Base-by-base conservation (phyloP, 345 rosid species). In the Rhizophora apiculata region DNA sequence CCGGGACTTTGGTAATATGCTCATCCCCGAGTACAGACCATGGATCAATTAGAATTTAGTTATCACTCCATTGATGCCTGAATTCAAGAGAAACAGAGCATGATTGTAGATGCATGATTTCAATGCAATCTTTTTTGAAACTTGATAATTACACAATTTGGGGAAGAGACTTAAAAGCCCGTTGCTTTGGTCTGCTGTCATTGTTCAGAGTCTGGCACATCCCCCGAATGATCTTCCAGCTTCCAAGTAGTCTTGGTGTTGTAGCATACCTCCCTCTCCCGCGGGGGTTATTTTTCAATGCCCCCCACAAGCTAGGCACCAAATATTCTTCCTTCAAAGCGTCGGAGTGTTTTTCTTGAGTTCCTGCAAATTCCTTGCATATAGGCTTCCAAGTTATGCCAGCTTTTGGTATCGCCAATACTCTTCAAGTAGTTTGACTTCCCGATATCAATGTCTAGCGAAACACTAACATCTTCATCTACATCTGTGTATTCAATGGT, bases 231-330 rank as follows among this genome's bases (percentile, higher is more conserved):
- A 10, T 0, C 48, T 39, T 39, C 62, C 16, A 86, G 79, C 70
- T 61, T 60, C 93, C 96, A 87, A 4, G 76, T 52, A n/a, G 22
- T 89, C 85, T 9, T 68, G 64, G 73, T 20, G 39, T 72, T 89
- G 88, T 74, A 84, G 62, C 90, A 87, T 86, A 54, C 88, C 88
- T 54, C 32, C 34, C 34, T 5, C 34, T 6, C 34, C 34, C 7
- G 34, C 6, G 34, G 34, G 6, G 34, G 7, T 63, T 86, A 65
- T 86, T 80, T 63, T 69, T 32, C 68, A 62, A 65, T 53, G 55
- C 73, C 85, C 86, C 79, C 96, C 92, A 89, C 6, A 6, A 16
- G 48, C 30, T 75, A 10, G 88, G 90, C 36, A 82, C 81, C 66
- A 79, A 64, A 74, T 78, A 79, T 55, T 85, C 65, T 1, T 84